Evolutionary conservation across 1,284 basidiomycete genomes (phyloP).

Genomic region (Sporisorium reilianum): DNA sequence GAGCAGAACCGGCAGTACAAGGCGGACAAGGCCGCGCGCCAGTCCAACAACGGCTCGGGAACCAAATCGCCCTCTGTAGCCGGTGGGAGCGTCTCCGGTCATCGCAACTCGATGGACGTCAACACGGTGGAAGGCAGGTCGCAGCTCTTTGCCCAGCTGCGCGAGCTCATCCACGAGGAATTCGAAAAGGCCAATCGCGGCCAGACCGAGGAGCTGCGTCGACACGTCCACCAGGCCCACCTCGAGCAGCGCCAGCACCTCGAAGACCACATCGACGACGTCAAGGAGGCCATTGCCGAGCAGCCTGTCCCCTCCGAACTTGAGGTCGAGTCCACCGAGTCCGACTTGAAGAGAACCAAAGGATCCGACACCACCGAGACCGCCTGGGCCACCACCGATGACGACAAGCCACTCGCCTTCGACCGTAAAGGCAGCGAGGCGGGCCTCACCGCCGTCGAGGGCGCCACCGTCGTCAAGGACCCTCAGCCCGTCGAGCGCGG

Average conservation of each 20-base stretch:
- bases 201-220: constrained; percentile 47
- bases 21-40: constrained; percentile 31
- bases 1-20: constrained; percentile 47
- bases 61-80: constrained; percentile 23
- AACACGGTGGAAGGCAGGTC: constrained; percentile 40
- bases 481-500: constrained; percentile 40
- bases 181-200: constrained; percentile 43
- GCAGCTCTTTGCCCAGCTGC: constrained; percentile 37
- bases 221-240: constrained; percentile 33
- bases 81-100: constrained; percentile 3
- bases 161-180: constrained; percentile 55
- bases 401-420: constrained; percentile 8
- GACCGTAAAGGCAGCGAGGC: constrained; percentile 27
- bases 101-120: constrained; percentile 37
- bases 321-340: constrained; percentile 8
- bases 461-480: constrained; percentile 13
- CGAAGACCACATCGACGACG: constrained; percentile 29
- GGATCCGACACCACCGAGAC: constrained; percentile 16
- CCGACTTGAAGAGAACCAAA: constrained; percentile 13
- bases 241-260: constrained; percentile 25
- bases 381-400: constrained; percentile 9
- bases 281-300: constrained; percentile 29
- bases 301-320: constrained; percentile 7
- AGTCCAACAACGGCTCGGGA: constrained; percentile 33
- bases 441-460: constrained; percentile 5